Percentiles rank a stretch among this genome's conserved stretches.
These are phyloP conservation scores for Aspergillus intermedius DNA, from an alignment of 2,329 filamentous ascomycete species.

Conservation along the genomic window DNA sequence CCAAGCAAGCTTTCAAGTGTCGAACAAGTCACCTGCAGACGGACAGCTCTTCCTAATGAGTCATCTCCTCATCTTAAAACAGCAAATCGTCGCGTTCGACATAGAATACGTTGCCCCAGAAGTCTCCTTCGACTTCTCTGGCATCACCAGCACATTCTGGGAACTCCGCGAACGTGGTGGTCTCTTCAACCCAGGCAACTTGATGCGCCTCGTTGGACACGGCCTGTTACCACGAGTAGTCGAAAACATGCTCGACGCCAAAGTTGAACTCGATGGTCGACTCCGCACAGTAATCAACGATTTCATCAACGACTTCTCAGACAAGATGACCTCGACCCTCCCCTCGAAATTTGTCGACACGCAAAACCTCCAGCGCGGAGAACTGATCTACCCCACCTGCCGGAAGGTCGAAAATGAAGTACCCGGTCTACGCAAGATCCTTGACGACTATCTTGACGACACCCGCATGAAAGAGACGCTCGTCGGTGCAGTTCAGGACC, in stretches of 20 bases:
- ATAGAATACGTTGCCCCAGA: slow-evolving; percentile 69
- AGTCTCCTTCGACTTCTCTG: slow-evolving; percentile 60
- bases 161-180: slow-evolving; percentile 59
- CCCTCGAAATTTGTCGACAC: slow-evolving; percentile 35
- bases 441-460: slow-evolving; percentile 60
- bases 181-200: slow-evolving; percentile 59
- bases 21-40: slow-evolving; percentile 59
- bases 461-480: slow-evolving; percentile 59
- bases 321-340: slow-evolving; percentile 48
- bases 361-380: slow-evolving; percentile 31
- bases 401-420: slow-evolving; percentile 54
- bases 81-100: slow-evolving; percentile 91
- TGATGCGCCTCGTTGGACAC: slow-evolving; percentile 53
- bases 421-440: slow-evolving; percentile 47
- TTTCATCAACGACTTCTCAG: slow-evolving; percentile 55
- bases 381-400: slow-evolving; percentile 45
- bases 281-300: slow-evolving; percentile 59
- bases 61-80: slow-evolving; percentile 89
- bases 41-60: slow-evolving; percentile 89
- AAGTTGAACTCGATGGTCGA: slow-evolving; percentile 59
- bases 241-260: slow-evolving; percentile 66
- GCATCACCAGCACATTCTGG: slow-evolving; percentile 59
- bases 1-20: slow-evolving; percentile 65
- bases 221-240: slow-evolving; percentile 59
- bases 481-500: slow-evolving; percentile 59